A percentile compares a stretch with the other conserved stretches of the same genome.
Conservation (phyloP, 257 asterid species). For the Paraleonurus japonicus region DNA sequence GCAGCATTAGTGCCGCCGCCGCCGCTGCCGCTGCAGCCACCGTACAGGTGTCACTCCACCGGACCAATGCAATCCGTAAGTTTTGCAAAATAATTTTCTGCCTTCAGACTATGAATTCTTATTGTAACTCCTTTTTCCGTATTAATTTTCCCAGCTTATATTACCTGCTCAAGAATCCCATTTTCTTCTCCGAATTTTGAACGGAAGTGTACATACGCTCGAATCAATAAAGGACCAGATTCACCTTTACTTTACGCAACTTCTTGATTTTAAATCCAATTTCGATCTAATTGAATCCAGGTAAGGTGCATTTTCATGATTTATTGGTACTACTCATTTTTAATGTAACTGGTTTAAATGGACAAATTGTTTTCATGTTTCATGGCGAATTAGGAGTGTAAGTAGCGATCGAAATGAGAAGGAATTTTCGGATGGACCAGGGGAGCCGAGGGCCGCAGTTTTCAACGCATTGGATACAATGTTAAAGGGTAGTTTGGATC, state of each 20-base stretch:
- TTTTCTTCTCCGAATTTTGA: conserved; percentile 52
- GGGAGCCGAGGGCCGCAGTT: conserved; percentile 51
- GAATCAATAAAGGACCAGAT: conserved; percentile 59
- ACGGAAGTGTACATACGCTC: conserved; percentile 52
- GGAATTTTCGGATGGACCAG: conserved; percentile 46
- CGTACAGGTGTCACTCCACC: conserved; percentile 22
- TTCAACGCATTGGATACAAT: conserved; percentile 70
- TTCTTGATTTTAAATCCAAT: conserved; percentile 35
- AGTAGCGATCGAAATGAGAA: conserved; percentile 28
- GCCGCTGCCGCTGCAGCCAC: conserved; percentile 16
- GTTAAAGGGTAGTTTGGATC: conserved; percentile 73
- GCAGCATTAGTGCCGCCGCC: conserved; percentile 30
- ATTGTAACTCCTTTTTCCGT: neutral
- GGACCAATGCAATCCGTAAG: conserved; percentile 37
- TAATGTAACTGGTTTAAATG: conserved; percentile 5
- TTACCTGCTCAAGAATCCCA: conserved; percentile 57
- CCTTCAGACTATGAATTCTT: neutral
- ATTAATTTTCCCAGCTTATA: conserved; percentile 38
- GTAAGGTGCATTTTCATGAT: conserved; percentile 31
- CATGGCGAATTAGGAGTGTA: conserved; percentile 26
- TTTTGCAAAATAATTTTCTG: neutral
- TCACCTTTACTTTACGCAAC: conserved; percentile 34
- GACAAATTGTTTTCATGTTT: neutral
- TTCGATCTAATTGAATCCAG: conserved; percentile 35
- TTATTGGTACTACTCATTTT: neutral